phyloP scores from a whole-genome alignment of 495 filamentous ascomycete species.

The Immersiella caudata region DNA sequence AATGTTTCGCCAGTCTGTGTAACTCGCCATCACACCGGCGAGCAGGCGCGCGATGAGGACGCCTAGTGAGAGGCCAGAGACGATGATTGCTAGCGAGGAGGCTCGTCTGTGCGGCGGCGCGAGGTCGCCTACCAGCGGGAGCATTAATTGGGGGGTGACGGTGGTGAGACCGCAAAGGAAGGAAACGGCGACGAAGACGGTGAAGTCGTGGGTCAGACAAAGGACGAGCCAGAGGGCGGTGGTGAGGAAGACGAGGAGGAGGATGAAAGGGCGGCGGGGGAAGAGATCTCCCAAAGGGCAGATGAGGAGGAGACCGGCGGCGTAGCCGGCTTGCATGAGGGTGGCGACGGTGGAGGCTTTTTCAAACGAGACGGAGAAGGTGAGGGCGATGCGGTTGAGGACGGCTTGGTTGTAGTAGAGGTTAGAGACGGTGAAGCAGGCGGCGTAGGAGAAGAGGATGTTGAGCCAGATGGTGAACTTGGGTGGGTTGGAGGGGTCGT shows the following conservation, averaged over 20 bases:
- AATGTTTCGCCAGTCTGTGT: constrained; percentile 70
- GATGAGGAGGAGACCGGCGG: constrained; percentile 70
- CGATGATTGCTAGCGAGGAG: constrained; percentile 70
- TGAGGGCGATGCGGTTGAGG: constrained; percentile 62
- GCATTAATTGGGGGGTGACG: constrained; percentile 84
- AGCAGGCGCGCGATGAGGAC: constrained; percentile 77
- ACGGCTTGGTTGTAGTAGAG: constrained; percentile 72
- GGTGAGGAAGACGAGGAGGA: constrained; percentile 66
- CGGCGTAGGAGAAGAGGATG: constrained; percentile 37
- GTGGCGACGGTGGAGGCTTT: constrained; percentile 67
- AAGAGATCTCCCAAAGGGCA: constrained; percentile 81
- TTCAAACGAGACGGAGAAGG: constrained; percentile 63
- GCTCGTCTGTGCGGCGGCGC: constrained; percentile 70
- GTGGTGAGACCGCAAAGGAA: constrained; percentile 74
- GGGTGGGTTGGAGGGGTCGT: constrained; percentile 38
- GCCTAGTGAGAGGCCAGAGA: constrained; percentile 76
- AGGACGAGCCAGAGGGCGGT: constrained; percentile 70
- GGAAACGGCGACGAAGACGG: constrained; percentile 66
- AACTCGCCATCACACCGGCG: constrained; percentile 73
- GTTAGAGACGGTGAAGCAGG: constrained; percentile 62
- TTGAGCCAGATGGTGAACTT: constrained; percentile 41
- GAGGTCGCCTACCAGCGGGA: constrained; percentile 81
- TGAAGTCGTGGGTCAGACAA: constrained; percentile 68
- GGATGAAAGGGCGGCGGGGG: constrained; percentile 67
- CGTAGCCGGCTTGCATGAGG: constrained; percentile 80